Evolutionary conservation across 352 stramenopile genomes (phyloP).

Genomic region (Phytophthora agathidicida): DNA sequence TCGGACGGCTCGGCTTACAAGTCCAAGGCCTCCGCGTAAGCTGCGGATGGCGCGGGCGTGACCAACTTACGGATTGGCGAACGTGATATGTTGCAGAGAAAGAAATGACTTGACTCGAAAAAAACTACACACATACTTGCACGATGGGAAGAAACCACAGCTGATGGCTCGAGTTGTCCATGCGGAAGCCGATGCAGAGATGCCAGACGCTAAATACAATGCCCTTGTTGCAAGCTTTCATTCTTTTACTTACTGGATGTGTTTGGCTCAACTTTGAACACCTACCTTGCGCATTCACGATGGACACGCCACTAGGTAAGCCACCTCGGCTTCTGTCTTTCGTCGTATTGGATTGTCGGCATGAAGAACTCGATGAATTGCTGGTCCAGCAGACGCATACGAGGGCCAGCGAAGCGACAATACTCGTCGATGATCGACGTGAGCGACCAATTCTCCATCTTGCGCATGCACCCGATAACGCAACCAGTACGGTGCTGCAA

Average conservation of each 20-base stretch:
- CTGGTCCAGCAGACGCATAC: constrained; percentile 87
- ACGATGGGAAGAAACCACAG: constrained; percentile 19
- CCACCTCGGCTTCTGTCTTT: constrained; percentile 79
- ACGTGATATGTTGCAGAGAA: constrained; percentile 29
- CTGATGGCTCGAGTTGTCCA: constrained; percentile 29
- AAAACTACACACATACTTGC: constrained; percentile 35
- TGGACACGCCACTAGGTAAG: constrained; percentile 32
- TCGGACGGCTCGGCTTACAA: constrained; percentile 92
- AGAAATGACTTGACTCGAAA: constrained; percentile 29
- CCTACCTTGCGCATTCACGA: background rate
- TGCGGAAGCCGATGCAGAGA: constrained; percentile 33
- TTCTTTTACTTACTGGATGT: constrained; percentile 13
- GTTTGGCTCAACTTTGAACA: background rate
- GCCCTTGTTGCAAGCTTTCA: constrained; percentile 29
- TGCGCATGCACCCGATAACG: constrained; percentile 87
- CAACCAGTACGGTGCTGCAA: constrained; percentile 80
- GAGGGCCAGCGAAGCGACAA: constrained; percentile 81
- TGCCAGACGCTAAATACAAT: constrained; percentile 39
- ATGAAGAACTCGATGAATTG: constrained; percentile 93
- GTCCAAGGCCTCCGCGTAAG: constrained; percentile 57
- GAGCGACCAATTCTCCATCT: constrained; percentile 89
- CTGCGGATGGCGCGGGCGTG: background rate
- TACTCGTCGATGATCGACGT: constrained; percentile 91
- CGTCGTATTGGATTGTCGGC: constrained; percentile 78
- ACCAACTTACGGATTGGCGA: constrained; percentile 12